A percentile compares a stretch with the other conserved stretches of the same genome.
These are phyloP conservation scores for Thalassiosira exigua DNA, from an alignment of 352 stramenopile genomes.

Conservation along the genomic window DNA sequence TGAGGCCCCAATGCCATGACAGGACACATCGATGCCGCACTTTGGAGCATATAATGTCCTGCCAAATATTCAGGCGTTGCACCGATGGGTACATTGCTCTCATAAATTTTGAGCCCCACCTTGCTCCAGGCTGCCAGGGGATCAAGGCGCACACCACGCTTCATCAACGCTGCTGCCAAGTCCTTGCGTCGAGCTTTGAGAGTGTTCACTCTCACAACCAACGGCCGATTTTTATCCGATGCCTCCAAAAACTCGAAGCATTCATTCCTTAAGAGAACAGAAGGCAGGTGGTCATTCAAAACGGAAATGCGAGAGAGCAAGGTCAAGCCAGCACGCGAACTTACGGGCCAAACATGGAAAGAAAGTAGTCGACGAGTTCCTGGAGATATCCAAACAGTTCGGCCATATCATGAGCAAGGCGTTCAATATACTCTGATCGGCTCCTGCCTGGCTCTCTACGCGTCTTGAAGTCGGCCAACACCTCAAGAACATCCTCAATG, in stretches of 20 bases:
- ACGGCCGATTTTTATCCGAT: conserved; percentile 95
- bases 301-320: too few relatives aligned
- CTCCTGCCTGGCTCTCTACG: conserved; percentile 91
- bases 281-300: too few relatives aligned
- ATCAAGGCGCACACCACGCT: conserved; percentile 98
- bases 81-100: conserved; percentile 97
- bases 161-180: conserved; percentile 97
- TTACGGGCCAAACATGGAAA: conserved; percentile 97
- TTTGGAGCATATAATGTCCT: conserved; percentile 99
- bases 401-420: conserved; percentile 88
- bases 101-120: conserved; percentile 98
- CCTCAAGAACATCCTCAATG: conserved; percentile 84
- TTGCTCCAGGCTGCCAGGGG: conserved; percentile 99
- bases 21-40: conserved; percentile 97
- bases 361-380: conserved; percentile 97
- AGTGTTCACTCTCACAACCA: conserved; percentile 99
- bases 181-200: conserved; percentile 98
- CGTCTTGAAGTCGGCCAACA: conserved; percentile 94
- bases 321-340: too few relatives aligned
- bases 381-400: conserved; percentile 98
- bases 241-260: conserved; percentile 99
- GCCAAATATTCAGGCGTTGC: conserved; percentile 99
- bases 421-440: conserved; percentile 95
- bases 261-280: too few relatives aligned
- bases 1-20: conserved; percentile 97